Conservation (phyloP, 805 yeast genomes). For the Saccharomycopsis fermentans region DNA sequence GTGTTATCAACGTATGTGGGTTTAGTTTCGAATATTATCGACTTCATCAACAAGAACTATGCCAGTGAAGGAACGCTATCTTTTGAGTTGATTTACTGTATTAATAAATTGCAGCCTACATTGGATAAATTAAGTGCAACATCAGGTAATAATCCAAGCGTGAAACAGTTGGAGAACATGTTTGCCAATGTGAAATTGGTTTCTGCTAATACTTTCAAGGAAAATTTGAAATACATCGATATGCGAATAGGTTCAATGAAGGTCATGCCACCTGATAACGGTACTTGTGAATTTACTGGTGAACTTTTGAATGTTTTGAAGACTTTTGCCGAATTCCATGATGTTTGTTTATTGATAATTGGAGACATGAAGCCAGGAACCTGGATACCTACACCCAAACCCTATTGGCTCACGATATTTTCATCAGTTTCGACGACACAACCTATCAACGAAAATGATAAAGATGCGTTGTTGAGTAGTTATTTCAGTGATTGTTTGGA, state of each 20-base stretch:
- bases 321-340: slow-evolving; percentile 50
- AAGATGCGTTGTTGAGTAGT: slow-evolving; percentile 47
- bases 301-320: slow-evolving; percentile 61
- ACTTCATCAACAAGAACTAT: slow-evolving; percentile 32
- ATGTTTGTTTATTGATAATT: slow-evolving; percentile 40
- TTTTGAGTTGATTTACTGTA: slow-evolving; percentile 49
- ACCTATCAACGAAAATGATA: slow-evolving; percentile 31
- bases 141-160: slow-evolving; percentile 18
- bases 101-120: slow-evolving; percentile 27
- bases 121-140: slow-evolving; percentile 20
- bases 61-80: slow-evolving; percentile 41
- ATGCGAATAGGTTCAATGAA: slow-evolving; percentile 34
- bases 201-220: slow-evolving; percentile 37
- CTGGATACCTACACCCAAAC: slow-evolving; percentile 58
- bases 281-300: slow-evolving; percentile 62
- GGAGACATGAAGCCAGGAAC: slow-evolving; percentile 43
- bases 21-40: slow-evolving; percentile 30
- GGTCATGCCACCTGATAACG: slow-evolving; percentile 54
- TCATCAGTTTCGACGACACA: slow-evolving; percentile 37
- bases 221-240: slow-evolving; percentile 48
- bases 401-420: slow-evolving; percentile 41
- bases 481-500: slow-evolving; percentile 75
- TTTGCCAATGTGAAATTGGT: slow-evolving; percentile 21
- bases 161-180: slow-evolving; percentile 20
- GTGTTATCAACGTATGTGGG: slow-evolving; percentile 30